Evolutionary conservation across 169 alveolate species (phyloP), one percentile per base, ranked within the genome.

Genomic region (Plasmodium coatneyi): DNA sequence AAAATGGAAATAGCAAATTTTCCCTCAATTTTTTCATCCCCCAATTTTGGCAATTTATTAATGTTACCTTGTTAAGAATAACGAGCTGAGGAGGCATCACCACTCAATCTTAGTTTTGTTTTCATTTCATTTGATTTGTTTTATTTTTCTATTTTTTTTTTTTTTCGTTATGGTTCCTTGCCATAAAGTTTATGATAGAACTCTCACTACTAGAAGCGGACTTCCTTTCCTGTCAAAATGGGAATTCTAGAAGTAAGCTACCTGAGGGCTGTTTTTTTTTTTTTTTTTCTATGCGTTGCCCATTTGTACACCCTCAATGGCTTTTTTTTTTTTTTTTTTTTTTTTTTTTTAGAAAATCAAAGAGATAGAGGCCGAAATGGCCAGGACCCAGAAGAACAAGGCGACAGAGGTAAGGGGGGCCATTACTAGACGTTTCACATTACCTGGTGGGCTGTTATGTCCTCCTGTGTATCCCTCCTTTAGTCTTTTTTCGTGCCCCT

Each of bases 331-430:
- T 54, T 66, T 34, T 9, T 82, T 52, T 30, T 56, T 14, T 66
- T 60, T 76, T 30, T 79, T 54, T 66, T 34, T 9, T 82, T 52
- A 95, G 95, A 95, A 95, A 93, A 95, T 95, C 39, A 87, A 93
- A 41, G 99, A 98, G 92, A 98, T 98, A 34, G 99, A 99, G 98
- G 98, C 97, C 92, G 99, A 99, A 92, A 98, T 99, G 99, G 99
- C 99, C 92, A 96, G 99, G 92, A 99, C 99, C 81, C 99, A 99
- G 96, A 98, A 98, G 95, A 99, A 99, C 95, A 99, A 99, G 95
- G 99, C 99, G 66, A 99, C 99, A 7, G 98, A 98, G 93, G 95
- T 92, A 70, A 56, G 25, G 30, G 6, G 19, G 3, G 39, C 25
- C 16, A 52, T 12, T 28, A 66, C 66, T n/a, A 19, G 41, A 30